phyloP scores from a whole-genome alignment of 2,329 filamentous ascomycete genomes.

The Pseudopithomyces maydicus region DNA sequence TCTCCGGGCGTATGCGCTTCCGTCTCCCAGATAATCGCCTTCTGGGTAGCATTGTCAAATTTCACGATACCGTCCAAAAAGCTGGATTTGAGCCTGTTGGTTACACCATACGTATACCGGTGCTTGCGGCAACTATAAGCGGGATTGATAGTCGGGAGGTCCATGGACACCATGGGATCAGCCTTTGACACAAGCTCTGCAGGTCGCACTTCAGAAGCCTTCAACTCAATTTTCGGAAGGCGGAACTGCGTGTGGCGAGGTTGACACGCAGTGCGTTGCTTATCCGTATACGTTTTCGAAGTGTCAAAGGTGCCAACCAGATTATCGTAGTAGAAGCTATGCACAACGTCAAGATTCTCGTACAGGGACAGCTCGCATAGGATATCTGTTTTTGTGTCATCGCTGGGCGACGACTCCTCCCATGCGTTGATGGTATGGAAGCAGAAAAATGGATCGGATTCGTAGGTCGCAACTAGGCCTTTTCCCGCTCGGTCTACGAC shows the following conservation, averaged over 20 bases:
- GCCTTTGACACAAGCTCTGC: slow-evolving; percentile 55
- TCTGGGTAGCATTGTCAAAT: slow-evolving; percentile 63
- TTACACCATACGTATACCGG: slow-evolving; percentile 65
- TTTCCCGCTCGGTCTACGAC: slow-evolving; percentile 70
- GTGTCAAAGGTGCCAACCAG: slow-evolving; percentile 22
- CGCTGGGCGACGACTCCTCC: slow-evolving; percentile 58
- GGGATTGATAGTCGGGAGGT: slow-evolving; percentile 71
- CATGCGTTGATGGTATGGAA: slow-evolving; percentile 83
- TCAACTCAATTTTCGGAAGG: slow-evolving; percentile 41
- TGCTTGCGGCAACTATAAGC: slow-evolving; percentile 57
- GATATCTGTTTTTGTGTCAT: slow-evolving; percentile 56
- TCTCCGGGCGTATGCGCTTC: slow-evolving; percentile 70
- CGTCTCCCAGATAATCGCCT: slow-evolving; percentile 62
- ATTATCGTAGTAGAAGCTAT: slow-evolving; percentile 66
- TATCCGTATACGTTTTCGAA: slow-evolving; percentile 23
- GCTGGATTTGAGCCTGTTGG: slow-evolving; percentile 63
- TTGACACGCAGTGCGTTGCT: slow-evolving; percentile 30
- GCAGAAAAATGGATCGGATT: slow-evolving; percentile 72
- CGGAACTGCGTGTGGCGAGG: slow-evolving; percentile 38
- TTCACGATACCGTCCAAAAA: slow-evolving; percentile 69
- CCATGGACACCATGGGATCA: slow-evolving; percentile 58
- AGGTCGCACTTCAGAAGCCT: slow-evolving; percentile 19
- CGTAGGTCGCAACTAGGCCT: slow-evolving; percentile 72
- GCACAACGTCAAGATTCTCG: slow-evolving; percentile 67
- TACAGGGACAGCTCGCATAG: slow-evolving; percentile 70